These are phyloP conservation scores for Fusarium caatingaense DNA, from an alignment of 2,329 filamentous ascomycete species.

Conservation along the genomic window DNA sequence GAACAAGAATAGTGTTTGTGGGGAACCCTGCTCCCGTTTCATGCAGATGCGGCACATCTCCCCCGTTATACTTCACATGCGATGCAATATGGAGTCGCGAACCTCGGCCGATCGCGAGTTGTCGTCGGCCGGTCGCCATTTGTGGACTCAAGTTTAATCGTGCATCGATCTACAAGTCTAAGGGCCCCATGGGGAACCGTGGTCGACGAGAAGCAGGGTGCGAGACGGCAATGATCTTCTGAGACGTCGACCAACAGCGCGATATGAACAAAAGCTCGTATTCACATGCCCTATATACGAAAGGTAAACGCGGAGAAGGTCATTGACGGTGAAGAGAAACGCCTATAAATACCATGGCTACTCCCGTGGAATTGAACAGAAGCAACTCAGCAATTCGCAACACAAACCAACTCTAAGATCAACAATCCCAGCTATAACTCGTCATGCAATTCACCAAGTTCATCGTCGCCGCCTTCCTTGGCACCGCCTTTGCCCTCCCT, in stretches of 20 bases:
- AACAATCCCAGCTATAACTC: background rate
- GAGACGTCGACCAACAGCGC: background rate
- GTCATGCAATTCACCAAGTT: slow-evolving; percentile 33
- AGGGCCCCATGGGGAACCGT: slow-evolving; percentile 22
- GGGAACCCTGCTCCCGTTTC: background rate
- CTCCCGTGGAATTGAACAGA: background rate
- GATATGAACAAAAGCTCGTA: background rate
- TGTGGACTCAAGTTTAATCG: slow-evolving; percentile 5
- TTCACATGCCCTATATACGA: background rate
- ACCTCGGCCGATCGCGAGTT: slow-evolving; percentile 23
- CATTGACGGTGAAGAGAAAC: background rate
- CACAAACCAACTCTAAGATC: background rate
- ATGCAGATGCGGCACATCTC: background rate
- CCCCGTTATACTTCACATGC: slow-evolving; percentile 24
- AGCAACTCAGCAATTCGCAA: background rate
- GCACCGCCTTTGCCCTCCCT: slow-evolving; percentile 25
- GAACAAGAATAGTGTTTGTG: background rate
- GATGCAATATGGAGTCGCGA: background rate
- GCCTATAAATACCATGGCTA: slow-evolving; percentile 17
- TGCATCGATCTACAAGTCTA: slow-evolving; percentile 22
- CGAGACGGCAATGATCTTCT: background rate
- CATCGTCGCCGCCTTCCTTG: slow-evolving; percentile 21
- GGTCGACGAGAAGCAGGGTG: slow-evolving; percentile 1
- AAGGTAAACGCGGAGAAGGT: background rate
- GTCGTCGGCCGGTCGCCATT: slow-evolving; percentile 18